These are phyloP conservation scores for Blakeslea trispora DNA, from an alignment of 371 early-diverging fungal species.

Conservation along the genomic window DNA sequence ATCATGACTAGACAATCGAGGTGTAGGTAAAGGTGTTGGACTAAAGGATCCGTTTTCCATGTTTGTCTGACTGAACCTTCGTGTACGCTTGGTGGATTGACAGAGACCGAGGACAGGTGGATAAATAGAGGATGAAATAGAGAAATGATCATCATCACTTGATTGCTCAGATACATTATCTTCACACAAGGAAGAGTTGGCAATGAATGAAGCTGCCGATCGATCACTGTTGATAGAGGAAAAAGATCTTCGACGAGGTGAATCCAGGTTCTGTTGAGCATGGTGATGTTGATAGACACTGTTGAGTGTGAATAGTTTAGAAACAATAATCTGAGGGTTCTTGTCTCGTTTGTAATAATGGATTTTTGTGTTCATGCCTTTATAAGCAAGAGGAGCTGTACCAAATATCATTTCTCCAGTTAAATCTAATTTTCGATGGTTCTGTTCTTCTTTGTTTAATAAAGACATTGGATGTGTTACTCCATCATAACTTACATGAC, in stretches of 20 bases:
- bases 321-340: constrained; percentile 60
- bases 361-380: constrained; percentile 69
- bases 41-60: constrained; percentile 66
- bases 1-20: constrained; percentile 19
- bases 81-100: constrained; percentile 47
- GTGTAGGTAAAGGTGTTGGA: constrained; percentile 61
- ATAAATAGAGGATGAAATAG: constrained; percentile 23
- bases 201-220: constrained; percentile 51
- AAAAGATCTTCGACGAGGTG: constrained; percentile 55
- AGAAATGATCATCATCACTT: constrained; percentile 45
- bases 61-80: constrained; percentile 62
- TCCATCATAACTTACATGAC: constrained; percentile 28
- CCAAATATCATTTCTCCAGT: constrained; percentile 71
- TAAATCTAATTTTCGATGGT: constrained; percentile 45
- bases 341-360: constrained; percentile 57
- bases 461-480: no score
- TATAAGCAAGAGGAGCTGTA: constrained; percentile 66
- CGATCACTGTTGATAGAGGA: constrained; percentile 63
- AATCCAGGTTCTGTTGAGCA: constrained; percentile 42
- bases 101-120: constrained; percentile 42
- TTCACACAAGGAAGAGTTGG: constrained; percentile 29
- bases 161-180: constrained; percentile 40
- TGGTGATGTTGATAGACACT: constrained; percentile 5
- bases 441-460: constrained; percentile 22
- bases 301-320: constrained; percentile 62